Evolutionary conservation across 352 stramenopile species (phyloP).

Genomic region (Globisporangium cederbergense): DNA sequence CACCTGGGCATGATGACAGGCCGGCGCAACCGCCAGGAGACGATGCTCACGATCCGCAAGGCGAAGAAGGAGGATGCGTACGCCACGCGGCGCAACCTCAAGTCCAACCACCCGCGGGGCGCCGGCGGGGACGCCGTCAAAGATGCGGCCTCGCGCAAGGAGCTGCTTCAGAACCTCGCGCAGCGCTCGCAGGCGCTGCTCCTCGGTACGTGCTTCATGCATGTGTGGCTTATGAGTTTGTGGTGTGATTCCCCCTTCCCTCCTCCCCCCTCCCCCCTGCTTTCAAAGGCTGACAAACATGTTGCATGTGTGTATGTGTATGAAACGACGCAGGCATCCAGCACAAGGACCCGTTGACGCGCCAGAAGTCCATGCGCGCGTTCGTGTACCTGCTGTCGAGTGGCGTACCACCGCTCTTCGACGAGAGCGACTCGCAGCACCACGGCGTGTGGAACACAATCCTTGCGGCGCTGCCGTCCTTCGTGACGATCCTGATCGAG

Average conservation of each 20-base stretch:
- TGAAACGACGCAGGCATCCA: conserved; percentile 50
- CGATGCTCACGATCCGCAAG: conserved; percentile 85
- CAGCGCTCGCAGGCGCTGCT: conserved; percentile 75
- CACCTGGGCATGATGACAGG: conserved; percentile 71
- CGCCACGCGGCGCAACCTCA: conserved; percentile 81
- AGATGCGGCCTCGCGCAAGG: conserved; percentile 42
- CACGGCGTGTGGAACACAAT: conserved; percentile 78
- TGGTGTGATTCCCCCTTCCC: background rate
- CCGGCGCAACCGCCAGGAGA: conserved; percentile 81
- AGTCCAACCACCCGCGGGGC: conserved; percentile 59
- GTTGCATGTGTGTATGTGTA: background rate
- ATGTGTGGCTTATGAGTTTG: background rate
- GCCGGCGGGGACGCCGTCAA: conserved; percentile 18
- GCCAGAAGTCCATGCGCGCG: conserved; percentile 81
- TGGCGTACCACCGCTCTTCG: conserved; percentile 80
- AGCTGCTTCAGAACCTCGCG: conserved; percentile 78
- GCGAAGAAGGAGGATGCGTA: conserved; percentile 89
- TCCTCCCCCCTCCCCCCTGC: background rate
- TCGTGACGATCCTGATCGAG: conserved; percentile 76
- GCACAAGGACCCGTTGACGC: conserved; percentile 63
- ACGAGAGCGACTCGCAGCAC: conserved; percentile 82
- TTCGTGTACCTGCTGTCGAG: conserved; percentile 87
- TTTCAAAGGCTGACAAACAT: background rate
- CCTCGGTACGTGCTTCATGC: conserved; percentile 30
- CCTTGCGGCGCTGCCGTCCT: conserved; percentile 72